phyloP scores from a whole-genome alignment of 208 protist species.

The Acanthamoeba lugdunensis region DNA sequence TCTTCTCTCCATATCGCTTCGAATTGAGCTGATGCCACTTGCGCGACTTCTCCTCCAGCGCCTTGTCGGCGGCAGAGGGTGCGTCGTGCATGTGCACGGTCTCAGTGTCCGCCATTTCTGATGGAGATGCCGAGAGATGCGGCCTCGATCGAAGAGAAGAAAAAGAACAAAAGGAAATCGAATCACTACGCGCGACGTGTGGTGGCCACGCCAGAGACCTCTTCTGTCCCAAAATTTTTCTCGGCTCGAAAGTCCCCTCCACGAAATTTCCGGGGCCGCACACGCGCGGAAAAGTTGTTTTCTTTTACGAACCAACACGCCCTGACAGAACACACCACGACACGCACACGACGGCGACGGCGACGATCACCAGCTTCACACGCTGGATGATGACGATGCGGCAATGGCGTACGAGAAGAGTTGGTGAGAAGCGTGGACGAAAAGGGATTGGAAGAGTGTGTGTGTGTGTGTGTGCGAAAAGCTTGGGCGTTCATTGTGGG shows the following conservation, averaged over 20 bases:
- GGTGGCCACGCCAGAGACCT: neutral
- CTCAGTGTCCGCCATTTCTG: conserved; percentile 29
- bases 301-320: neutral
- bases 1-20: conserved; percentile 91
- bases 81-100: conserved; percentile 50
- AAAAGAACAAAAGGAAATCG: neutral
- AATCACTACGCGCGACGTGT: neutral
- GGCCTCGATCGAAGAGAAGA: neutral
- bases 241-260: neutral
- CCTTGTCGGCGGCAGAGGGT: conserved; percentile 14
- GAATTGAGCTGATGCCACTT: conserved; percentile 93
- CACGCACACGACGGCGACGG: too few relatives aligned
- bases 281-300: neutral
- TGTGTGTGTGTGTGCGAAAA: neutral
- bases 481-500: too few relatives aligned
- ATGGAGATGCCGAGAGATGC: neutral
- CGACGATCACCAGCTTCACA: too few relatives aligned
- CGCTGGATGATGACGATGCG: too few relatives aligned
- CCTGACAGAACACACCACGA: neutral
- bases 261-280: neutral
- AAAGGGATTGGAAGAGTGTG: too few relatives aligned
- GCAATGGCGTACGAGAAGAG: too few relatives aligned
- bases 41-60: conserved; percentile 73
- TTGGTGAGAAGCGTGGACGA: too few relatives aligned
- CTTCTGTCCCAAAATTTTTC: conserved; percentile 48